Conservation (phyloP, 2,329 filamentous ascomycete species). For the Scytalidium lignicola region DNA sequence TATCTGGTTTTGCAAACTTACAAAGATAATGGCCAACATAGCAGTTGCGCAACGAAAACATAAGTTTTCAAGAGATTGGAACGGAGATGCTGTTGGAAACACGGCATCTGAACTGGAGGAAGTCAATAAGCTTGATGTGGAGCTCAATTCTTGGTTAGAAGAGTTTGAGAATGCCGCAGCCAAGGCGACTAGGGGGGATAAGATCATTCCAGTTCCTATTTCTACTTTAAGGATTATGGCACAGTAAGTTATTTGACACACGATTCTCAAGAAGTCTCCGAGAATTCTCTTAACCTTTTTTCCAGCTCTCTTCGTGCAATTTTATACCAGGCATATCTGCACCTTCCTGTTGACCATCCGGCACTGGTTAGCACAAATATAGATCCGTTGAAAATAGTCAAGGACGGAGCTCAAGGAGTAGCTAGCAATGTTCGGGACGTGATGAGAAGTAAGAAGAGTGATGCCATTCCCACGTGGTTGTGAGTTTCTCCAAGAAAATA, state of each 20-base stretch:
- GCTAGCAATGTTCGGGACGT: conserved; percentile 4
- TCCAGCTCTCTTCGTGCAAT: conserved; percentile 4
- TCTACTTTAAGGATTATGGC: conserved; percentile 7
- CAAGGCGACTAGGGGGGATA: neutral
- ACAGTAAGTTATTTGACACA: conserved; percentile 4
- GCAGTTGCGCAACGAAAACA: conserved; percentile 5
- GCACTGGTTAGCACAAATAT: neutral
- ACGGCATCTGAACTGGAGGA: conserved; percentile 2
- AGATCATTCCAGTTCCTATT: conserved; percentile 5
- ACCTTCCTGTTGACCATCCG: conserved; percentile 6
- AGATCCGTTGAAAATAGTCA: conserved; percentile 8
- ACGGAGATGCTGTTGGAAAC: conserved; percentile 1
- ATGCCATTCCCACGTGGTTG: conserved; percentile 9
- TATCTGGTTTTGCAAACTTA: conserved; percentile 11
- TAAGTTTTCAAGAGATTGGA: conserved; percentile 7
- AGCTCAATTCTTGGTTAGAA: conserved; percentile 4
- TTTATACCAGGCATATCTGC: conserved; percentile 9
- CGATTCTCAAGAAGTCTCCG: too few relatives aligned
- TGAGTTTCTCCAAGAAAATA: neutral
- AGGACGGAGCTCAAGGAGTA: conserved; percentile 7
- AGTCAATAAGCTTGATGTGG: conserved; percentile 3
- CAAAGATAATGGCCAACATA: conserved; percentile 10
- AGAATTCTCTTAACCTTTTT: too few relatives aligned
- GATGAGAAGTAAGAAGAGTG: conserved; percentile 9
- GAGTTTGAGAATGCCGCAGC: conserved; percentile 4